A percentile compares a stretch with the other conserved stretches of the same genome.
These are phyloP conservation scores for Fusarium buxicola DNA, from an alignment of 2,329 filamentous ascomycete genomes.

Conservation along the genomic window DNA sequence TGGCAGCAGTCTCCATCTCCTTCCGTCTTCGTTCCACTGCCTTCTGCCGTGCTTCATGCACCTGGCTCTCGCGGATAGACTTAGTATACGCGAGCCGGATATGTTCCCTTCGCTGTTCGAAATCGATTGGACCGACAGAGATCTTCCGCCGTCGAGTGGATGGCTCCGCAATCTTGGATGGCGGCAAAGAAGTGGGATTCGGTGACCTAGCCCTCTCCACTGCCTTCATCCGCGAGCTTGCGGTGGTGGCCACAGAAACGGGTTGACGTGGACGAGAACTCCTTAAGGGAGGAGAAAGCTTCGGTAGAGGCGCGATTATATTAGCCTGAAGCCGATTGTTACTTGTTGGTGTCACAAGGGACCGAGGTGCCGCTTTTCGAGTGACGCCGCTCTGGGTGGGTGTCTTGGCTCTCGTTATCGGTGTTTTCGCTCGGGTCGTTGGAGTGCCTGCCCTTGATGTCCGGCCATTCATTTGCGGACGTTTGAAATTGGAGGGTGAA, in stretches of 20 bases:
- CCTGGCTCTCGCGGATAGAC: slow-evolving; percentile 80
- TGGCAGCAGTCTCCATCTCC: slow-evolving; percentile 61
- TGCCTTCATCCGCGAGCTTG: slow-evolving; percentile 74
- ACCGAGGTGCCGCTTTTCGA: slow-evolving; percentile 56
- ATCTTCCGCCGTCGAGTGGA: slow-evolving; percentile 62
- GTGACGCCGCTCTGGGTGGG: slow-evolving; percentile 52
- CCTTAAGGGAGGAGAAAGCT: slow-evolving; percentile 81
- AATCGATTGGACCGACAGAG: slow-evolving; percentile 81
- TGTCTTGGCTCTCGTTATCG: slow-evolving; percentile 57
- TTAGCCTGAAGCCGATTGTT: slow-evolving; percentile 76
- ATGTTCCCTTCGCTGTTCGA: slow-evolving; percentile 82
- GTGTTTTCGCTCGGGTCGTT: slow-evolving; percentile 55
- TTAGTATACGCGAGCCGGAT: slow-evolving; percentile 89
- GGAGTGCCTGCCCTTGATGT: slow-evolving; percentile 53
- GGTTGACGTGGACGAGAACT: slow-evolving; percentile 86
- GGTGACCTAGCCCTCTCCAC: slow-evolving; percentile 67
- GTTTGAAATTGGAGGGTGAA: slow-evolving; percentile 63
- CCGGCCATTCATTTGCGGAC: slow-evolving; percentile 56
- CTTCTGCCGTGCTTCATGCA: slow-evolving; percentile 64
- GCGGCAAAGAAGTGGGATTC: slow-evolving; percentile 48
- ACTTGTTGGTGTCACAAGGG: slow-evolving; percentile 61
- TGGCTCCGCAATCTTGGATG: slow-evolving; percentile 52
- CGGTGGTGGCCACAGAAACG: slow-evolving; percentile 79
- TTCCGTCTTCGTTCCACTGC: slow-evolving; percentile 65
- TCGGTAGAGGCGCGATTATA: slow-evolving; percentile 76